Base-by-base conservation (phyloP, 1,284 basidiomycete species). In the Macrocystidia cucumis region DNA sequence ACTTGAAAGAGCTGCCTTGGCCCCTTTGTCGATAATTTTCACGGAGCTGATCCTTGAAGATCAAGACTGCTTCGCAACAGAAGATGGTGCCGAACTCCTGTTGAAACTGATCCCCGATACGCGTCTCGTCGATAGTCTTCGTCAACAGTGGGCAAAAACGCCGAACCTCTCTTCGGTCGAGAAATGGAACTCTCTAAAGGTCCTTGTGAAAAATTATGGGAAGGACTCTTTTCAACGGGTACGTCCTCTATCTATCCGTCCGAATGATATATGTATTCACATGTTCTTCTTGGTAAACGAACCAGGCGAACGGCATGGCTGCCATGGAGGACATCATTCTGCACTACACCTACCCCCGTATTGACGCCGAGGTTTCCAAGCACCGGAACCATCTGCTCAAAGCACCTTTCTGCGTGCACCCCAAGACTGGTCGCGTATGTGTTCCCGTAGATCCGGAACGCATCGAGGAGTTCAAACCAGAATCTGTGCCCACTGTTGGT, bases 321-420 rank as follows among this genome's bases (percentile, higher is more conserved):
- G 75, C 78, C 1, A 59, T 87, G 54, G 83, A 96, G 52, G 95
- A 98, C 47, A 77, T 98, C 39, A 70, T 96, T 39, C 66, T 99
- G 9, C 88, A 93, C 54, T 98, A 97, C 59, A 95, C 90, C 0
- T 98, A 98, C 56, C 95, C 96, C 2, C 81, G 95, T 11, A 77
- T 99, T 42, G 95, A 99, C 57, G 84, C 90, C 4, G 95, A 98
- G 57, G 95, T 99, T 9, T 93, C 92, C 1, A 96, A 98, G 54
- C 91, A 95, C 52, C 74, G 92, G 39, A 98, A 98, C 63, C 96
- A 99, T 63, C 73, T 99, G 65, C 78, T 99, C 43, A 99, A 99
- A 60, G 84, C 91, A 17, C 96, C 96, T 0, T 98, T 99, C 60
- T 96, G 92, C 54, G 70, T 98, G 0, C 95, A 99, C 59, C 95